A percentile compares a stretch with the other conserved stretches of the same genome.
Conservation (phyloP, 2,329 filamentous ascomycete species). For the Setomelanomma holmii region DNA sequence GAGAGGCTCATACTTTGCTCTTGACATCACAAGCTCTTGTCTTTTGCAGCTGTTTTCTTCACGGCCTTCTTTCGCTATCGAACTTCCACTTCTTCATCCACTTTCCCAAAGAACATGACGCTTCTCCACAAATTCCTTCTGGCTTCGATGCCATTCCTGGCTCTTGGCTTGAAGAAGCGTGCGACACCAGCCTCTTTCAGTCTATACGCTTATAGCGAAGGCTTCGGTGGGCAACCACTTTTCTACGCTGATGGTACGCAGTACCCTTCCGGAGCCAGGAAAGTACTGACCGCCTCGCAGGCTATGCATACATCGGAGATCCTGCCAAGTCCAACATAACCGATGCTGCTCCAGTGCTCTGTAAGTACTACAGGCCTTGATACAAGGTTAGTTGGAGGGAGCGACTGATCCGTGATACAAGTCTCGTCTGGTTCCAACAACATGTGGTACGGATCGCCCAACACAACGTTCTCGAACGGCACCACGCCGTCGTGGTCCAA, state of each 20-base stretch:
- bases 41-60: no score
- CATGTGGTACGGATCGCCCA: slow-evolving; percentile 21
- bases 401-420: no score
- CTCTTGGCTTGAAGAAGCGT: slow-evolving; percentile 18
- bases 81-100: not conserved
- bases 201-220: slow-evolving; percentile 24
- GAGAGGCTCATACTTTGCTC: not conserved
- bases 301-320: not conserved
- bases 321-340: not conserved
- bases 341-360: slow-evolving; percentile 9
- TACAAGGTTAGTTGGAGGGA: no score
- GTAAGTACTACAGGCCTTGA: slow-evolving; percentile 10
- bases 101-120: slow-evolving; percentile 1
- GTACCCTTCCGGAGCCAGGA: slow-evolving; percentile 11
- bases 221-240: slow-evolving; percentile 23
- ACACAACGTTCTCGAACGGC: slow-evolving; percentile 13
- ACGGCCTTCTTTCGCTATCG: no score
- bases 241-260: slow-evolving; percentile 26
- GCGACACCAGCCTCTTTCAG: slow-evolving; percentile 12
- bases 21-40: no score
- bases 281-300: not conserved
- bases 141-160: slow-evolving; percentile 20
- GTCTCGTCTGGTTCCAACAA: slow-evolving; percentile 13
- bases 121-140: slow-evolving; percentile 11
- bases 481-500: slow-evolving; percentile 6